These are phyloP conservation scores for Ophiostoma sp. DNA, from an alignment of 2,329 filamentous ascomycete species.

Conservation along the genomic window DNA sequence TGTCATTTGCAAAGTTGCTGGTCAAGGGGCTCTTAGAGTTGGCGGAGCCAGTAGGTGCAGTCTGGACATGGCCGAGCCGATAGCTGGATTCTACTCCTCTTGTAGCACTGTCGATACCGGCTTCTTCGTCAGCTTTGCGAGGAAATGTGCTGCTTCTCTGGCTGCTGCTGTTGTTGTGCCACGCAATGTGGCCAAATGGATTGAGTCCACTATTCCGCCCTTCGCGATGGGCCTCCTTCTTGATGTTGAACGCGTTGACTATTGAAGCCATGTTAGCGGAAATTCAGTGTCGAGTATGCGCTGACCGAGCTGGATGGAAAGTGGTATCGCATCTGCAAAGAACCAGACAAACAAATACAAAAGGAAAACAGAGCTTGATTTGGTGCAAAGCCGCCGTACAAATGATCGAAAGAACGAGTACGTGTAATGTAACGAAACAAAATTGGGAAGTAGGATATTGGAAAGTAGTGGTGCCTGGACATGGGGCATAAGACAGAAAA, in stretches of 20 bases:
- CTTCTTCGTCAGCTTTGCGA: conserved; percentile 35
- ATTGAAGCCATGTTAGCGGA: conserved; percentile 26
- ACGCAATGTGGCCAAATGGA: conserved; percentile 43
- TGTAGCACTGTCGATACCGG: conserved; percentile 29
- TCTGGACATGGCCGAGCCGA: conserved; percentile 34
- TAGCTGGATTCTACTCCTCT: conserved; percentile 25
- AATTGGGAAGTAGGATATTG: background rate
- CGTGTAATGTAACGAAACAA: background rate
- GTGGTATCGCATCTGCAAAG: background rate
- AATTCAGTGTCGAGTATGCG: background rate
- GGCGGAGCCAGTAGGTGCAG: conserved; percentile 16
- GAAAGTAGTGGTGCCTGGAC: background rate
- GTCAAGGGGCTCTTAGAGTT: conserved; percentile 14
- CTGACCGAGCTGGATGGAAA: background rate
- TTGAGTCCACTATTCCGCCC: conserved; percentile 43
- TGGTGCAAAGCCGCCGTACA: background rate
- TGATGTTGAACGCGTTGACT: conserved; percentile 46
- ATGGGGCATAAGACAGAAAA: background rate
- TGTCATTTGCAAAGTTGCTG: conserved; percentile 6
- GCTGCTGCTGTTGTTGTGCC: conserved; percentile 20
- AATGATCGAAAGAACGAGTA: background rate
- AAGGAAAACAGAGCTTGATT: background rate
- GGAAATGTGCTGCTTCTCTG: conserved; percentile 34
- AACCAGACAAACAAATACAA: background rate
- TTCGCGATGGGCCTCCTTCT: conserved; percentile 41